Conservation (phyloP, 805 yeast species). For the Starmera amethionina region DNA sequence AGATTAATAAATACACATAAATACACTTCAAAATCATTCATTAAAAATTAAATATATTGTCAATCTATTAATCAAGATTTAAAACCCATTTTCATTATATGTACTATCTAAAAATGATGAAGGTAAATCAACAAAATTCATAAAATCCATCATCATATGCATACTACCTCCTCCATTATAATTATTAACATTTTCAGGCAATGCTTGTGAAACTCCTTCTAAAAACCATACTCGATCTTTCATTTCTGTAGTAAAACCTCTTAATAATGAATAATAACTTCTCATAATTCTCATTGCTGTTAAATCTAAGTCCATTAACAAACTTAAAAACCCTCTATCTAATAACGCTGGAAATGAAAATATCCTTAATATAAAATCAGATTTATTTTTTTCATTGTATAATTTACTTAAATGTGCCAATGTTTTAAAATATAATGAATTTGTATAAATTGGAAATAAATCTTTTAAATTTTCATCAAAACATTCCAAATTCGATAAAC, state of each 20-base stretch:
- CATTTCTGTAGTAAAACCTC: constrained; percentile 79
- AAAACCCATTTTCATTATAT: no score
- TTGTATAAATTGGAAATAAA: constrained; percentile 73
- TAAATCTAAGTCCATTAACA: constrained; percentile 76
- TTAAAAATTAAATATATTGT: no score
- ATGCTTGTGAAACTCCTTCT: constrained; percentile 81
- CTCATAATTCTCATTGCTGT: constrained; percentile 88
- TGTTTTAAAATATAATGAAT: constrained; percentile 82
- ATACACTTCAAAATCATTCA: no score
- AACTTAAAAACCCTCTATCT: constrained; percentile 68
- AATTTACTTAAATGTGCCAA: constrained; percentile 78
- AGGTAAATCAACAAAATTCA: constrained; percentile 12
- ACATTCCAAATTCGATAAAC: constrained; percentile 53
- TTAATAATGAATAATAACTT: constrained; percentile 70
- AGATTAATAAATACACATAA: no score
- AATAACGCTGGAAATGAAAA: constrained; percentile 90
- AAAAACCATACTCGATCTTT: constrained; percentile 88
- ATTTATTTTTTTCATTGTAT: constrained; percentile 70
- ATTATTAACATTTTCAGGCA: constrained; percentile 88
- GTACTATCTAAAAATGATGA: no score
- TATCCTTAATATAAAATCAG: constrained; percentile 77
- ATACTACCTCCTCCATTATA: constrained; percentile 86
- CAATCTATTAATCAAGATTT: no score
- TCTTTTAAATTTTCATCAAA: constrained; percentile 82
- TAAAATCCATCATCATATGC: constrained; percentile 85